phyloP scores from a whole-genome alignment of 176 grass and related monocot genomes.

The Avena atlantica region DNA sequence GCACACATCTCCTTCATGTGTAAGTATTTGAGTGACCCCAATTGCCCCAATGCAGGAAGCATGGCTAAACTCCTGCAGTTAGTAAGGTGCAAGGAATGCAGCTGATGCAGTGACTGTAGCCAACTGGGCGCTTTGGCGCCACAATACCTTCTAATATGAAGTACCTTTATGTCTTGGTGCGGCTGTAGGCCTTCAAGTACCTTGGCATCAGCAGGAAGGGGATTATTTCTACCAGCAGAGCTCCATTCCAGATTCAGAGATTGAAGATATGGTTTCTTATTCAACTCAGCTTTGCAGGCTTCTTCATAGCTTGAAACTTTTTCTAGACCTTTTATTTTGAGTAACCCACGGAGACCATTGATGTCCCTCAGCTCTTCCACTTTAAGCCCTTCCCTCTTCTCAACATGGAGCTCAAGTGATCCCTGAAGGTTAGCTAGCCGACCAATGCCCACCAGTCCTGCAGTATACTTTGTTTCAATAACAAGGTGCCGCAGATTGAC shows the following conservation, averaged over 20 bases:
- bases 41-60: constrained; percentile 34
- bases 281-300: constrained; percentile 6
- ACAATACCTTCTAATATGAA: constrained; percentile 26
- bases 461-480: not conserved
- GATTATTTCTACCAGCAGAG: not conserved
- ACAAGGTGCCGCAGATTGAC: not conserved
- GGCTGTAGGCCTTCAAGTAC: constrained; percentile 36
- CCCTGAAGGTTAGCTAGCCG: not conserved
- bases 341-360: not conserved
- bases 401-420: constrained; percentile 21
- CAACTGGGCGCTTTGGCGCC: constrained; percentile 26
- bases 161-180: constrained; percentile 26
- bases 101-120: not conserved
- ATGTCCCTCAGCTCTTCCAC: not conserved
- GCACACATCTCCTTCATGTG: not conserved
- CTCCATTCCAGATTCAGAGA: not conserved
- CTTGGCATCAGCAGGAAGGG: not conserved
- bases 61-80: not conserved
- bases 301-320: constrained; percentile 2
- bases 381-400: not conserved
- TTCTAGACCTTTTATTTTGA: constrained; percentile 4
- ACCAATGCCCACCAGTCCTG: not conserved
- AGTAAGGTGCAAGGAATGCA: not conserved
- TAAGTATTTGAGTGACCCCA: constrained; percentile 27
- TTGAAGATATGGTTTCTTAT: not conserved